Base-by-base conservation (phyloP, 2,329 filamentous ascomycete genomes). In the Neophaeococcomyces mojaviensis region DNA sequence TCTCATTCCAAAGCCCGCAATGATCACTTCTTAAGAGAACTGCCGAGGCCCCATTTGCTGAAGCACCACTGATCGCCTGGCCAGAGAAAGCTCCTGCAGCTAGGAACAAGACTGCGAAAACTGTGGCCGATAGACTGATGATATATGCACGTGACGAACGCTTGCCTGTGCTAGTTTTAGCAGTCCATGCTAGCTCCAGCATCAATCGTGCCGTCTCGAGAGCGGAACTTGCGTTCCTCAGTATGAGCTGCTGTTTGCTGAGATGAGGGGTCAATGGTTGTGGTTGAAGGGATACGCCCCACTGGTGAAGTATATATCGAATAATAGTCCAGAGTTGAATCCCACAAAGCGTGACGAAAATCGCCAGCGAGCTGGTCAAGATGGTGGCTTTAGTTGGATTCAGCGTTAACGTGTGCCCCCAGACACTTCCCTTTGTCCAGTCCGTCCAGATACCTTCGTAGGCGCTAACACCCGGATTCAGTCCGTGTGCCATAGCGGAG, bases 371-470 rank as follows among this genome's bases (percentile, higher is more conserved):
- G 13, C 49, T 51, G 22, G 51, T 53, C 34, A 57, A 30, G 12
- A 54, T 43, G 3, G 32, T 38, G 12, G 54, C 48, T n/a, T 49
- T 15, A 13, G 36, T 41, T 13, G 53, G 46, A 15, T 24, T 44
- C 8, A 57, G 36, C 6, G 51, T 57, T 28, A 46, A 47, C 3
- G 54, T 57, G 1, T 50, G 44, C 2, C 54, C 53, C 40, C 50
- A 48, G 32, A 46, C 38, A 18, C 30, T 45, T 16, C 50, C 48
- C 15, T 42, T 49, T 2, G 52, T 48, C 43, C 44, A 55, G 35
- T 55, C 36, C 24, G 44, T 53, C 52, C 52, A 55, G 15, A 53
- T 18, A 10, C 52, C 52, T 33, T 46, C 31, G 16, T 51, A 47
- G n/a, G n/a, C n/a, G n/a, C n/a, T n/a, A n/a, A n/a, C n/a, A n/a